Percentiles rank a stretch among this genome's conserved stretches.
Evolutionary conservation across 371 early-diverging fungal species (phyloP).

Genomic region (Saksenaea vasiformis): DNA sequence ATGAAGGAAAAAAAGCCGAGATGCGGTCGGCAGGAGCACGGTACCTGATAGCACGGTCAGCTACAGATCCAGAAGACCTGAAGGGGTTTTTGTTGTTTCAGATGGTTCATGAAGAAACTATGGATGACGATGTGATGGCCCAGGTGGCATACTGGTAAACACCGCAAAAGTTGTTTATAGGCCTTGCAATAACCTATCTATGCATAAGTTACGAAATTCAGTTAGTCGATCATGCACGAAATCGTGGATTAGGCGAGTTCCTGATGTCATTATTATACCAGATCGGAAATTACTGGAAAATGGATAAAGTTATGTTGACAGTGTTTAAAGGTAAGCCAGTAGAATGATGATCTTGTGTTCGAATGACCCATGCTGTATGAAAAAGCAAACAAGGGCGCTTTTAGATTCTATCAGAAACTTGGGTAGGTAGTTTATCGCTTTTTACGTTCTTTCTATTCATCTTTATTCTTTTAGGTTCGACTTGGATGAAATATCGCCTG

Average conservation of each 20-base stretch:
- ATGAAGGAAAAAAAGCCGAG: slow-evolving; percentile 49
- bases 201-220: slow-evolving; percentile 53
- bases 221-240: slow-evolving; percentile 38
- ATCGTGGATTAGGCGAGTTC: slow-evolving; percentile 54
- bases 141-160: slow-evolving; percentile 64
- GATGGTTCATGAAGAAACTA: slow-evolving; percentile 61
- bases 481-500: slow-evolving; percentile 64
- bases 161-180: not conserved
- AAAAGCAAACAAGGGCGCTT: slow-evolving; percentile 55
- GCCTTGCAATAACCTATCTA: not conserved
- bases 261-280: slow-evolving; percentile 49
- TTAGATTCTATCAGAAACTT: slow-evolving; percentile 56
- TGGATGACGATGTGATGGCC: slow-evolving; percentile 57
- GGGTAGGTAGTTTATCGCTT: slow-evolving; percentile 35
- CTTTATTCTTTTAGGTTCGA: slow-evolving; percentile 38
- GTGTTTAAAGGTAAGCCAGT: slow-evolving; percentile 58
- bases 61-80: slow-evolving; percentile 36
- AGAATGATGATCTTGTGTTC: not conserved
- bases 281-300: slow-evolving; percentile 49
- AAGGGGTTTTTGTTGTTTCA: slow-evolving; percentile 57
- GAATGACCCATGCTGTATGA: not conserved
- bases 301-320: slow-evolving; percentile 70
- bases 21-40: slow-evolving; percentile 49
- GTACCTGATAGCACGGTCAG: slow-evolving; percentile 50
- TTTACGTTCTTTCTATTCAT: not conserved